Conservation (phyloP, 805 yeast species). For the Kodamaea nitidulidarum region DNA sequence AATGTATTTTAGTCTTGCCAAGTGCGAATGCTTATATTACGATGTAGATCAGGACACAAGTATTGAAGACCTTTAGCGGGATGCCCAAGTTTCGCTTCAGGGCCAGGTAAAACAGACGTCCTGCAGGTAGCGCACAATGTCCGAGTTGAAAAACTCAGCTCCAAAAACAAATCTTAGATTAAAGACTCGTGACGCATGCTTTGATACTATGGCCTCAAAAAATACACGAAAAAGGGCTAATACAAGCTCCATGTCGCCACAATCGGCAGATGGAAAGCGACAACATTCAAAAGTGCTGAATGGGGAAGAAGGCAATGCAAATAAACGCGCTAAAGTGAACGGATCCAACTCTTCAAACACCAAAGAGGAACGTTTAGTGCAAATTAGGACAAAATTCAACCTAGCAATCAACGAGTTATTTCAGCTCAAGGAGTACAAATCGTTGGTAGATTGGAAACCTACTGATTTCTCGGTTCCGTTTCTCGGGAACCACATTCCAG, state of each 20-base stretch:
- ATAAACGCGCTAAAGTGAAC: slow-evolving; percentile 1
- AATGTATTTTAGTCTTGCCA: no score
- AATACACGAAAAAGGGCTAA: slow-evolving; percentile 10
- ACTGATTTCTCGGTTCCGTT: slow-evolving; percentile 26
- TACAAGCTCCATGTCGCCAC: slow-evolving; percentile 2
- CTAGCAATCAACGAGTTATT: slow-evolving; percentile 56
- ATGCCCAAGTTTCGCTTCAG: no score
- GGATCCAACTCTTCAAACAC: neutral
- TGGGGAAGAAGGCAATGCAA: neutral
- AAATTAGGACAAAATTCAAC: slow-evolving; percentile 44
- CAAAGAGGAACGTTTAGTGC: slow-evolving; percentile 30
- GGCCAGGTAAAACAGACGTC: neutral
- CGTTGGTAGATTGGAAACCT: slow-evolving; percentile 63
- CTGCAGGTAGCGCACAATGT: slow-evolving; percentile 5
- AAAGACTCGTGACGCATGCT: neutral
- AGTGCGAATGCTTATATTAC: no score
- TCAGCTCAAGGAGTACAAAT: slow-evolving; percentile 58
- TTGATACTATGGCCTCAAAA: slow-evolving; percentile 8
- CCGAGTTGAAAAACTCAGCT: neutral
- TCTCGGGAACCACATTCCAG: slow-evolving; percentile 26
- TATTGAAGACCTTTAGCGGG: no score
- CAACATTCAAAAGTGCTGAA: neutral
- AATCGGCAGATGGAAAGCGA: slow-evolving; percentile 5
- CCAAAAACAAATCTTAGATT: neutral
- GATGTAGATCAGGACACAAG: no score